phyloP scores from a whole-genome alignment of 225 moss, liverwort and hornwort species.

The Sphagnum tenellum region DNA sequence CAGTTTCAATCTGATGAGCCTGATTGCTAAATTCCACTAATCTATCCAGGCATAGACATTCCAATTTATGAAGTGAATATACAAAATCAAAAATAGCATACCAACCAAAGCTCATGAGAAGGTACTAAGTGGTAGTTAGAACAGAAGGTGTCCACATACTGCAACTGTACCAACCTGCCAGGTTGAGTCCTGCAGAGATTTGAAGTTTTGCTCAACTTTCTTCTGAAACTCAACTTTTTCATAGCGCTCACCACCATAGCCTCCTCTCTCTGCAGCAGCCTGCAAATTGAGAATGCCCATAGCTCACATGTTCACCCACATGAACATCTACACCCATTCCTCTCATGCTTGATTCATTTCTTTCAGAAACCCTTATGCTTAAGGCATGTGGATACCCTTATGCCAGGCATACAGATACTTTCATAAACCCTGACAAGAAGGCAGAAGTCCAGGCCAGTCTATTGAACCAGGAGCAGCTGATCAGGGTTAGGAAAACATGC shows the following conservation, averaged over 20 bases:
- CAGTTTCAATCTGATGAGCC: not conserved
- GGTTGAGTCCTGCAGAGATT: constrained; percentile 53
- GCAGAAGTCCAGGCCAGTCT: too few species aligned
- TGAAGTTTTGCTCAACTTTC: constrained; percentile 59
- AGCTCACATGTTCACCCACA: too few species aligned
- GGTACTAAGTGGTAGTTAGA: not conserved
- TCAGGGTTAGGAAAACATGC: too few species aligned
- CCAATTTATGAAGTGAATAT: not conserved
- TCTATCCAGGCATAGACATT: not conserved
- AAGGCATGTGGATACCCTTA: too few species aligned
- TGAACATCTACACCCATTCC: not conserved
- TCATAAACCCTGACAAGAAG: too few species aligned
- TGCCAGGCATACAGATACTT: too few species aligned
- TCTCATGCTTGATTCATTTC: not conserved
- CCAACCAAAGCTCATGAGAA: not conserved
- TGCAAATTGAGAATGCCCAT: constrained; percentile 8
- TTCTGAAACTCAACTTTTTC: constrained; percentile 86
- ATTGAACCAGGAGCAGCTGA: too few species aligned
- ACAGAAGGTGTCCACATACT: too few species aligned
- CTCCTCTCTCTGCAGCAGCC: constrained; percentile 81
- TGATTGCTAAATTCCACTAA: not conserved
- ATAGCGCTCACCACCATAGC: constrained; percentile 85
- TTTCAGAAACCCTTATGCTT: too few species aligned
- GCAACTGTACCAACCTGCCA: constrained; percentile 44
- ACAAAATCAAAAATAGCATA: not conserved